Percentiles rank a stretch among this genome's conserved stretches.
phyloP scores from a whole-genome alignment of 2,329 filamentous ascomycete genomes.

The Penicillium sp. region DNA sequence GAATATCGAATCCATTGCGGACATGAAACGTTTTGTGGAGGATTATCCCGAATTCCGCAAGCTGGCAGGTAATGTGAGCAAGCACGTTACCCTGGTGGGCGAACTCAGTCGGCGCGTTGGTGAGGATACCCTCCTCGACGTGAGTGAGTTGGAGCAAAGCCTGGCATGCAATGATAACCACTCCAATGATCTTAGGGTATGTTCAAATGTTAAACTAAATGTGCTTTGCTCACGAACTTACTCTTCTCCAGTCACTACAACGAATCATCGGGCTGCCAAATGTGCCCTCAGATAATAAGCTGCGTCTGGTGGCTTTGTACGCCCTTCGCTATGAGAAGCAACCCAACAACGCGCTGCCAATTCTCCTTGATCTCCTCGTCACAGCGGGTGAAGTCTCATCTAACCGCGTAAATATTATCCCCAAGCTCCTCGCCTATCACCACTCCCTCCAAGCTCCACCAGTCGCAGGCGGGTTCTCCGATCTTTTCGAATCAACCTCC shows the following conservation, averaged over 20 bases:
- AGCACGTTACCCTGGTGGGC: constrained; percentile 93
- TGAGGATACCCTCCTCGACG: constrained; percentile 84
- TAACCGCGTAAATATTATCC: constrained; percentile 74
- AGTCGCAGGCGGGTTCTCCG: constrained; percentile 75
- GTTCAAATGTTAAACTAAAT: constrained; percentile 14
- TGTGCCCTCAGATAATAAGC: constrained; percentile 78
- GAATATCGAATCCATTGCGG: constrained; percentile 93
- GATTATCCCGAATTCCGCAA: constrained; percentile 98
- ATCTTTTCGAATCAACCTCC: constrained; percentile 86
- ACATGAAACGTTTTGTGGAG: constrained; percentile 99
- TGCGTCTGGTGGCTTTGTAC: constrained; percentile 90
- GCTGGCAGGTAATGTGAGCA: constrained; percentile 95
- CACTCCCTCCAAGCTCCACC: constrained; percentile 78
- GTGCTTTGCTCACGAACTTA: constrained; percentile 6
- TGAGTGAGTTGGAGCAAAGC: constrained; percentile 95
- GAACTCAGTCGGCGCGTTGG: constrained; percentile 88
- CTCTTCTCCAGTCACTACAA: constrained; percentile 67
- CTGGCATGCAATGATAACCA: constrained; percentile 97
- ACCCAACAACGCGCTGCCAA: constrained; percentile 75
- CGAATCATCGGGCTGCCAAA: constrained; percentile 76
- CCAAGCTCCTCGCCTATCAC: constrained; percentile 81
- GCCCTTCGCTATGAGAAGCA: constrained; percentile 88
- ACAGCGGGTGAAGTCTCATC: constrained; percentile 79
- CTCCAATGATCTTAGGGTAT: constrained; percentile 80
- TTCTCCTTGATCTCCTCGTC: constrained; percentile 81